phyloP scores from a whole-genome alignment of 2,329 filamentous ascomycete species.

The Byssothecium circinans region DNA sequence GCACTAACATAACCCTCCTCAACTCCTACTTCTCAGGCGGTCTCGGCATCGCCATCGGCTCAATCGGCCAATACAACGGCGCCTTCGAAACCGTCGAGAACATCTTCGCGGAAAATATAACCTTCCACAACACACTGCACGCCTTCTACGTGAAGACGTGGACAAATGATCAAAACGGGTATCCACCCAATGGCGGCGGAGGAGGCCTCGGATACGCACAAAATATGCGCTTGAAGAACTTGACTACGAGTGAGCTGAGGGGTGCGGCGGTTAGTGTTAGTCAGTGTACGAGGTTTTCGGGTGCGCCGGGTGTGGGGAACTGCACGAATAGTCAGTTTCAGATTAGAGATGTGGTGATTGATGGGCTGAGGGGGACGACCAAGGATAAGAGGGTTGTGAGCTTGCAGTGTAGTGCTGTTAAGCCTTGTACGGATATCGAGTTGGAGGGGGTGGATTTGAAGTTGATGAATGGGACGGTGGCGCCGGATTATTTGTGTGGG shows the following conservation, averaged over 20 bases:
- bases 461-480: constrained; percentile 16
- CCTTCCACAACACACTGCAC: constrained; percentile 50
- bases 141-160: constrained; percentile 62
- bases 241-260: constrained; percentile 27
- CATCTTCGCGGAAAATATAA: constrained; percentile 53
- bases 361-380: constrained; percentile 35
- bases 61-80: constrained; percentile 58
- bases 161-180: constrained; percentile 55
- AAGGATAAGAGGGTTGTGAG: constrained; percentile 19
- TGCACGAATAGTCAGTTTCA: constrained; percentile 48
- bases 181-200: constrained; percentile 61
- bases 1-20: constrained; percentile 56
- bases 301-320: constrained; percentile 36
- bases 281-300: constrained; percentile 46
- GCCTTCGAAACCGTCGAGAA: constrained; percentile 54
- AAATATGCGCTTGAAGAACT: constrained; percentile 44
- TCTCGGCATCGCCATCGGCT: constrained; percentile 58
- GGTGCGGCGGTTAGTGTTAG: constrained; percentile 41
- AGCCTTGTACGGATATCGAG: constrained; percentile 24
- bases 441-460: constrained; percentile 19
- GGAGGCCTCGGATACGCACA: constrained; percentile 54
- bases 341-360: constrained; percentile 37
- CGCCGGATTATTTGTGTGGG: constrained; percentile 20
- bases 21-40: constrained; percentile 50
- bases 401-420: constrained; percentile 32